Evolutionary conservation across 2,329 filamentous ascomycete genomes (phyloP).

Genomic region (Allantophomopsis cytisporea): DNA sequence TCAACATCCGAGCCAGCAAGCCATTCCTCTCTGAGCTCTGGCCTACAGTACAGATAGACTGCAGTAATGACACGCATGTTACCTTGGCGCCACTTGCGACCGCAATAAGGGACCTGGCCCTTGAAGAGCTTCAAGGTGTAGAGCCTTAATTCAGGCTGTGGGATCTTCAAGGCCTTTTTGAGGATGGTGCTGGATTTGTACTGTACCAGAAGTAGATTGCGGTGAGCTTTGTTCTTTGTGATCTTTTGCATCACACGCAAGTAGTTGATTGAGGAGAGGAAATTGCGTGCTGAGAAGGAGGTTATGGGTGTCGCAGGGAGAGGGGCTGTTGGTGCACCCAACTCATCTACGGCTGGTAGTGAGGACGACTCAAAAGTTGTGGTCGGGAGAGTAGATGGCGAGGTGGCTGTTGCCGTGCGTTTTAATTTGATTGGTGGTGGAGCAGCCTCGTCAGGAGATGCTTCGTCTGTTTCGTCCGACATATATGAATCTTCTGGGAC

Average conservation of each 20-base stretch:
- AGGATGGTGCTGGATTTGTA: conserved; percentile 93
- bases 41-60: conserved; percentile 85
- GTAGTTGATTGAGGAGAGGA: conserved; percentile 92
- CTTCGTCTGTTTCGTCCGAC: conserved; percentile 18
- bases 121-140: conserved; percentile 99
- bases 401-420: conserved; percentile 11
- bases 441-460: conserved; percentile 54
- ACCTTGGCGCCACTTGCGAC: conserved; percentile 91
- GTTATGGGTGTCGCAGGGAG: conserved; percentile 68
- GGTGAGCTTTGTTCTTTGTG: conserved; percentile 89
- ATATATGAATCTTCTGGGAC: conserved; percentile 16
- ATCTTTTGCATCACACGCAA: conserved; percentile 95
- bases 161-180: conserved; percentile 81
- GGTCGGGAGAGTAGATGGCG: no score
- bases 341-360: conserved; percentile 62
- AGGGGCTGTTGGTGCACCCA: conserved; percentile 65
- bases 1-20: conserved; percentile 83
- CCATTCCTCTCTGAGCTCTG: conserved; percentile 92
- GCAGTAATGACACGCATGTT: conserved; percentile 99
- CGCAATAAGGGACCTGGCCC: conserved; percentile 94
- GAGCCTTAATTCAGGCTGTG: conserved; percentile 72
- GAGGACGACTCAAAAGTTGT: no score
- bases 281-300: conserved; percentile 83
- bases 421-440: conserved; percentile 68
- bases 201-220: conserved; percentile 83